Conservation (phyloP, 176 grass and related monocot genomes). For the Secale cereale region DNA sequence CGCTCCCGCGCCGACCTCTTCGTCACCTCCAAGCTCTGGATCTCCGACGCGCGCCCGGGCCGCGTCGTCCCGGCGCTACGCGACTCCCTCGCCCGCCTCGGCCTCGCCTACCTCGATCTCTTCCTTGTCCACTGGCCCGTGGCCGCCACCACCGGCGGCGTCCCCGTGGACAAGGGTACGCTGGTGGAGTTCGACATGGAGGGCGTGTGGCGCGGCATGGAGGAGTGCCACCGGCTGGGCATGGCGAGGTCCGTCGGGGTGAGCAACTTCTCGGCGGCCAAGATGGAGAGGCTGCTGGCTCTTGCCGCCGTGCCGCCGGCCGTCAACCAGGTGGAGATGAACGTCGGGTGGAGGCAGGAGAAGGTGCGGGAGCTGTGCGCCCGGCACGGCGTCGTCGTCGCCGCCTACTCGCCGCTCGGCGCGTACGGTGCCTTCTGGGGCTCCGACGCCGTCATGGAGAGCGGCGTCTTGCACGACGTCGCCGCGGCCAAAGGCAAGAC, state of each 20-base stretch:
- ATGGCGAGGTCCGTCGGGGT: slow-evolving; percentile 68
- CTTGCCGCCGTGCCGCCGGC: slow-evolving; percentile 60
- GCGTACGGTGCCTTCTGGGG: slow-evolving; percentile 37
- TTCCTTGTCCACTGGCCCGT: slow-evolving; percentile 79
- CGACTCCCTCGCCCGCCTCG: slow-evolving; percentile 45
- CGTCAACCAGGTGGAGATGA: slow-evolving; percentile 82
- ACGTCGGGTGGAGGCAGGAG: slow-evolving; percentile 63
- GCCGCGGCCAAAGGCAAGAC: slow-evolving; percentile 52
- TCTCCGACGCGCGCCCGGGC: slow-evolving; percentile 23
- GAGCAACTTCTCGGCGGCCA: slow-evolving; percentile 70
- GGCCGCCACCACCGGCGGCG: neutral
- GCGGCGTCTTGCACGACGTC: slow-evolving; percentile 33
- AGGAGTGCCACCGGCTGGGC: slow-evolving; percentile 74
- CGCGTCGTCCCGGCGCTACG: slow-evolving; percentile 55
- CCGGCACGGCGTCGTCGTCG: slow-evolving; percentile 39
- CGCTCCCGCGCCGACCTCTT: slow-evolving; percentile 45
- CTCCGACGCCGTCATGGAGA: slow-evolving; percentile 60
- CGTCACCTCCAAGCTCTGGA: slow-evolving; percentile 60
- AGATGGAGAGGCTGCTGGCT: slow-evolving; percentile 41
- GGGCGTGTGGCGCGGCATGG: slow-evolving; percentile 75
- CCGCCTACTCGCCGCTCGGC: slow-evolving; percentile 59
- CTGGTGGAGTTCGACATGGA: slow-evolving; percentile 54
- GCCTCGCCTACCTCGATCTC: slow-evolving; percentile 66
- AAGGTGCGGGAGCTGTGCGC: slow-evolving; percentile 56
- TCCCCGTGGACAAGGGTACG: neutral